These are phyloP conservation scores for Nicotiana attenuata DNA, from an alignment of 257 asterid genomes.

Conservation along the genomic window DNA sequence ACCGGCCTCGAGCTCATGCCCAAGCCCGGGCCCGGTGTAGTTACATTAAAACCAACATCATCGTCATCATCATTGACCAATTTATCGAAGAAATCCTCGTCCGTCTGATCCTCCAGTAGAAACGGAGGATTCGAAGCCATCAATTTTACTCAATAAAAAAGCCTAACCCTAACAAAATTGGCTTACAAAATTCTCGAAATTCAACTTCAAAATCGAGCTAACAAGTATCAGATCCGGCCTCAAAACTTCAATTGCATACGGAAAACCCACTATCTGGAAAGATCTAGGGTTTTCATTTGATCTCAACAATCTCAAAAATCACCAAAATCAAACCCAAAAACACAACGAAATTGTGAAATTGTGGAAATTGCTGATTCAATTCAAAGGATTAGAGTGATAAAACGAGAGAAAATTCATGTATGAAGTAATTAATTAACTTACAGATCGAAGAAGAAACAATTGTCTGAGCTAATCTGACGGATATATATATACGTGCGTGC, in stretches of 20 bases:
- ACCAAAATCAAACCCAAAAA: neutral
- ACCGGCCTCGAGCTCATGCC: neutral
- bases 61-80: slow-evolving; percentile 81
- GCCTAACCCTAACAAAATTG: neutral
- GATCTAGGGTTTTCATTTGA: slow-evolving; percentile 5
- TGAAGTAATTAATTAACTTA: slow-evolving; percentile 9
- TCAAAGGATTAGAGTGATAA: neutral
- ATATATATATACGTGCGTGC: neutral
- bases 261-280: neutral
- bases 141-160: neutral
- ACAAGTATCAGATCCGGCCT: slow-evolving; percentile 10
- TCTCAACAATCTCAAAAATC: neutral
- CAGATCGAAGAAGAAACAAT: slow-evolving; percentile 7
- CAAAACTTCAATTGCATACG: neutral
- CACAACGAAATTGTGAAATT: neutral
- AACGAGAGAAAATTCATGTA: neutral
- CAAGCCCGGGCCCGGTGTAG: slow-evolving; percentile 21
- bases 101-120: slow-evolving; percentile 91
- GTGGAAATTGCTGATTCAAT: neutral
- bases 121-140: slow-evolving; percentile 62
- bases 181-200: neutral
- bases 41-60: slow-evolving; percentile 43
- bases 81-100: slow-evolving; percentile 91
- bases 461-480: neutral
- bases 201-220: slow-evolving; percentile 1